Percentiles rank a stretch among this genome's conserved stretches.
Evolutionary conservation across 306 rosid species (phyloP).

Genomic region (Dryas alaskensis): DNA sequence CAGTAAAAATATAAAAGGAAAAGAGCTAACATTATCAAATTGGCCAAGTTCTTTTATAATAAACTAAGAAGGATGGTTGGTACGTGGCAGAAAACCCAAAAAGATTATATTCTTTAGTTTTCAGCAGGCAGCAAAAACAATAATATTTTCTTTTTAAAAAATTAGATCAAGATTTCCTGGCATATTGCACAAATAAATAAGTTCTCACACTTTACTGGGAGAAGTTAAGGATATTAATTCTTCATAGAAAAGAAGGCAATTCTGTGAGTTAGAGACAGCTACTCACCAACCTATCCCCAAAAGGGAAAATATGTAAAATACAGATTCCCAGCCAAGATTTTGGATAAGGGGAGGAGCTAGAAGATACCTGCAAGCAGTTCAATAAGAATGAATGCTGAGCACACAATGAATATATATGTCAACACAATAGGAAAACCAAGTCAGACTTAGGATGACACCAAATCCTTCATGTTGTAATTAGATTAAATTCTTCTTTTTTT

Average conservation of each 20-base stretch:
- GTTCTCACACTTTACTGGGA: not conserved
- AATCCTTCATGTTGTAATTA: not conserved
- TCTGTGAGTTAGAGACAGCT: slow-evolving; percentile 20
- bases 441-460: not conserved
- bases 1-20: not conserved
- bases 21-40: not conserved
- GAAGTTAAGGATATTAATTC: slow-evolving; percentile 1
- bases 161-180: not conserved
- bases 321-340: slow-evolving; percentile 90
- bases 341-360: slow-evolving; percentile 91
- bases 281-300: slow-evolving; percentile 89
- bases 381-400: not conserved
- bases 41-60: not conserved
- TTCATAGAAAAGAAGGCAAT: not conserved
- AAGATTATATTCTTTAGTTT: not conserved
- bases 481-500: not conserved
- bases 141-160: not conserved
- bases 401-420: not conserved
- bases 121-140: not conserved
- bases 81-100: not conserved
- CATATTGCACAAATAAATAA: not conserved
- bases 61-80: not conserved
- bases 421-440: not conserved
- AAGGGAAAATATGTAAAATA: slow-evolving; percentile 76
- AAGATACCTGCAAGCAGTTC: slow-evolving; percentile 66